A percentile compares a stretch with the other conserved stretches of the same genome.
phyloP scores from a whole-genome alignment of 2,329 filamentous ascomycete genomes.

The Zasmidium citrigriseum region DNA sequence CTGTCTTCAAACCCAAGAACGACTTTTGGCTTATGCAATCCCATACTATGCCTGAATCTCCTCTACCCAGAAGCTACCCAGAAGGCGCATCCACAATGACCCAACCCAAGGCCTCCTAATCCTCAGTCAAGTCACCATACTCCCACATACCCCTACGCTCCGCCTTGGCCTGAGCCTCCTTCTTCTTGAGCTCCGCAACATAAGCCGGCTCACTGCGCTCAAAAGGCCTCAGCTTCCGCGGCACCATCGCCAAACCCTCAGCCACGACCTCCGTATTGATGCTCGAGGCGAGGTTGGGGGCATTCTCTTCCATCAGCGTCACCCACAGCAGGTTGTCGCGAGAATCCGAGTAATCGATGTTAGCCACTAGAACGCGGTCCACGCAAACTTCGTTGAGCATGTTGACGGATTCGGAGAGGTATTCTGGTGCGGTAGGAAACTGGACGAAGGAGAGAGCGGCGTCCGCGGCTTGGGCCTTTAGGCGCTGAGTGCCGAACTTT shows the following conservation, averaged over 20 bases:
- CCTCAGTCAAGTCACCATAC: conserved; percentile 94
- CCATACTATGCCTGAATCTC: no score
- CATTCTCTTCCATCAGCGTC: conserved; percentile 80
- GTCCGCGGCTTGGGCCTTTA: conserved; percentile 84
- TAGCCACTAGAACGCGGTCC: conserved; percentile 75
- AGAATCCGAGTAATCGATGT: conserved; percentile 78
- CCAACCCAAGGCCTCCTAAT: conserved; percentile 41
- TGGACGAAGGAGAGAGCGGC: conserved; percentile 87
- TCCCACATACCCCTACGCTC: conserved; percentile 91
- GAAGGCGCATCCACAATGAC: neutral
- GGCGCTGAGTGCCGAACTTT: conserved; percentile 77
- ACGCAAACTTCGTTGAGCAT: conserved; percentile 76
- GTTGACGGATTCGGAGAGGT: conserved; percentile 75
- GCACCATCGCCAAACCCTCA: conserved; percentile 86
- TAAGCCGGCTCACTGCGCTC: conserved; percentile 76
- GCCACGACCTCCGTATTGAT: conserved; percentile 85
- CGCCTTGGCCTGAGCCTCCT: conserved; percentile 76
- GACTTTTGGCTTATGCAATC: no score
- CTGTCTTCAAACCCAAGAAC: no score
- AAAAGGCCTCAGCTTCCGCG: conserved; percentile 87
- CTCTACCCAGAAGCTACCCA: no score
- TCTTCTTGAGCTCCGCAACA: conserved; percentile 69
- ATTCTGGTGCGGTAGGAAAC: conserved; percentile 79
- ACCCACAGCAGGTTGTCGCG: conserved; percentile 77
- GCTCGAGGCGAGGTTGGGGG: conserved; percentile 67